phyloP scores from a whole-genome alignment of 768 basidiomycete genomes.

The Panaeolus cyanescens region DNA sequence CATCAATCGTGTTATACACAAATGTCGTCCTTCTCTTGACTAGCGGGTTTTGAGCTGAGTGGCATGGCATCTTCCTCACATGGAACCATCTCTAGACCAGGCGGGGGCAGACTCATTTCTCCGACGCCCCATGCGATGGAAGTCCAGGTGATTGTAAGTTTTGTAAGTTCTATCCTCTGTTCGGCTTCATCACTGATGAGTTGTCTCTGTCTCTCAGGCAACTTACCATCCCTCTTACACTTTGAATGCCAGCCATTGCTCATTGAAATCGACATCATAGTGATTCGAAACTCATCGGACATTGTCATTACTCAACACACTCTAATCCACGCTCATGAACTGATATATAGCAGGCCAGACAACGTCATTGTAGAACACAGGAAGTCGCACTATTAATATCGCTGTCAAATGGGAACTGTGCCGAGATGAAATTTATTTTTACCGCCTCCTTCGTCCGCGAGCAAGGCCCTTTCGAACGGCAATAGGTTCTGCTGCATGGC shows the following conservation, averaged over 20 bases:
- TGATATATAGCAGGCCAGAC: neutral
- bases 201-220: no score
- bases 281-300: neutral
- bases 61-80: neutral
- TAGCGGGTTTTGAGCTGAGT: neutral
- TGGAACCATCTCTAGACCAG: neutral
- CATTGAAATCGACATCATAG: neutral
- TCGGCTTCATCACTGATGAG: neutral
- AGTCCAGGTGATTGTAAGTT: neutral
- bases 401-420: neutral
- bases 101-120: neutral
- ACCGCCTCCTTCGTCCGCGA: neutral
- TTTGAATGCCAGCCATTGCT: no score
- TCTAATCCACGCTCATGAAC: neutral
- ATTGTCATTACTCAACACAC: neutral
- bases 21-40: neutral
- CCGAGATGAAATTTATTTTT: conserved; percentile 2
- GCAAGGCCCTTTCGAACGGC: neutral
- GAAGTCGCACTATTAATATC: neutral
- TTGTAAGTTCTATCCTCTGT: neutral
- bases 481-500: neutral
- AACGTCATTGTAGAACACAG: neutral
- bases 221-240: no score
- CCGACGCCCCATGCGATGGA: neutral
- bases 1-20: neutral